Percentiles rank a stretch among this genome's conserved stretches.
Evolutionary conservation across 257 asterid genomes (phyloP).

Genomic region (Thymus mandschuricus): DNA sequence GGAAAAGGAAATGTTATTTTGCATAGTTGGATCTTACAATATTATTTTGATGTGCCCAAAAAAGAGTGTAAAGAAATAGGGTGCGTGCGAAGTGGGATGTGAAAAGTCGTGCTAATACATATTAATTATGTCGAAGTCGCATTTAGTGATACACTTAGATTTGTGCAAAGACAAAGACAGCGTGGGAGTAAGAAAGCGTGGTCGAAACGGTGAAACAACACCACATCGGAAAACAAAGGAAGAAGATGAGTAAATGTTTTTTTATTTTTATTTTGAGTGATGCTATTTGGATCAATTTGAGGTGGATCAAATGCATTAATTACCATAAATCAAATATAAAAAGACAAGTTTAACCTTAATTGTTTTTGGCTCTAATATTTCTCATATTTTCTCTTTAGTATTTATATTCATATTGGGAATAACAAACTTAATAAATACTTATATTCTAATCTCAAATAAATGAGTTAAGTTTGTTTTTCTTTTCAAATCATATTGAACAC

Average conservation of each 20-base stretch:
- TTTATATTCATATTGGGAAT: too few species aligned
- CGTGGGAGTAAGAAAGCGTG: constrained; percentile 72
- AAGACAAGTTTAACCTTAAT: too few species aligned
- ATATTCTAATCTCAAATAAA: too few species aligned
- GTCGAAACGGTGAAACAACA: constrained; percentile 69
- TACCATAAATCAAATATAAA: too few species aligned
- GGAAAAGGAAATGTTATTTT: constrained; percentile 32
- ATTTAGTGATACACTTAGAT: constrained; percentile 56
- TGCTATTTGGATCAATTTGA: too few species aligned
- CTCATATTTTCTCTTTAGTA: too few species aligned
- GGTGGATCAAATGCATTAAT: too few species aligned
- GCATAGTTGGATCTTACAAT: constrained; percentile 29
- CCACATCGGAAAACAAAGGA: constrained; percentile 41
- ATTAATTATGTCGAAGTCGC: constrained; percentile 36
- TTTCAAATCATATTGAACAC: too few species aligned
- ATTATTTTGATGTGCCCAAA: constrained; percentile 32
- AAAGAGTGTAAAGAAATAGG: constrained; percentile 46
- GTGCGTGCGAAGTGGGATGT: constrained; percentile 72
- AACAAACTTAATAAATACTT: too few species aligned
- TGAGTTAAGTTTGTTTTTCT: too few species aligned
- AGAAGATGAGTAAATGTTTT: neutral
- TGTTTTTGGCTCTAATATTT: too few species aligned
- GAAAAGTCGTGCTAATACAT: constrained; percentile 55
- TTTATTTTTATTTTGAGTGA: too few species aligned
- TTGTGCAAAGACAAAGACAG: constrained; percentile 41